These are phyloP conservation scores for Aeschynomene evenia DNA, from an alignment of 306 rosid species.

Conservation along the genomic window DNA sequence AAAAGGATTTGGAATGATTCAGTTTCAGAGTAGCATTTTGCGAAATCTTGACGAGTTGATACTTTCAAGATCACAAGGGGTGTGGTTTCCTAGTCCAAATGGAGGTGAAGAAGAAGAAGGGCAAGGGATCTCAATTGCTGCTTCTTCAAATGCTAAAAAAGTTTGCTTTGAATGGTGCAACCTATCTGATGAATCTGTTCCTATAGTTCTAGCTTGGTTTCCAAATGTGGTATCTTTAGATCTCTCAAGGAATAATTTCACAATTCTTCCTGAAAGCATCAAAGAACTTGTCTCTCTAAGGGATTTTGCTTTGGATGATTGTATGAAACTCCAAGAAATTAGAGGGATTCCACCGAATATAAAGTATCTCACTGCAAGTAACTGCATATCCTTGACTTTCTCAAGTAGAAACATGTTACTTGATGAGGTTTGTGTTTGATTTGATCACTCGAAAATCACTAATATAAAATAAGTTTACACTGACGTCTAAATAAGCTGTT, in stretches of 20 bases:
- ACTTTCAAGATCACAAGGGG: no score
- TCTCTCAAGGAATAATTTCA: neutral
- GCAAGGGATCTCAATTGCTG: neutral
- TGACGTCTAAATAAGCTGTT: no score
- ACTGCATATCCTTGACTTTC: neutral
- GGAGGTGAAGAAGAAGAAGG: neutral
- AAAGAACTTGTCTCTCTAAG: neutral
- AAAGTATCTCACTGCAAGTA: neutral
- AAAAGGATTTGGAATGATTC: neutral
- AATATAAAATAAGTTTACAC: no score
- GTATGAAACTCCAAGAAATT: neutral
- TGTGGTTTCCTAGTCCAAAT: neutral
- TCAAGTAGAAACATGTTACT: neutral
- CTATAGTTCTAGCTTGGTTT: neutral
- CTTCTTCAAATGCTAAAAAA: no score
- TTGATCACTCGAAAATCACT: neutral
- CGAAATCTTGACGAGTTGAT: neutral
- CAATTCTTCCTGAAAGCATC: neutral
- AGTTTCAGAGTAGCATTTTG: neutral
- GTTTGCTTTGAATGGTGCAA: no score
- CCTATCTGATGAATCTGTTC: no score
- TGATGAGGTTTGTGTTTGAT: neutral
- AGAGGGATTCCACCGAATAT: slow-evolving; percentile 8
- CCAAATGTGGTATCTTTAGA: neutral
- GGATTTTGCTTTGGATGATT: neutral